Evolutionary conservation across 352 stramenopile genomes (phyloP), one percentile per base, ranked within the genome.

Genomic region (Aphanomyces euteiches): DNA sequence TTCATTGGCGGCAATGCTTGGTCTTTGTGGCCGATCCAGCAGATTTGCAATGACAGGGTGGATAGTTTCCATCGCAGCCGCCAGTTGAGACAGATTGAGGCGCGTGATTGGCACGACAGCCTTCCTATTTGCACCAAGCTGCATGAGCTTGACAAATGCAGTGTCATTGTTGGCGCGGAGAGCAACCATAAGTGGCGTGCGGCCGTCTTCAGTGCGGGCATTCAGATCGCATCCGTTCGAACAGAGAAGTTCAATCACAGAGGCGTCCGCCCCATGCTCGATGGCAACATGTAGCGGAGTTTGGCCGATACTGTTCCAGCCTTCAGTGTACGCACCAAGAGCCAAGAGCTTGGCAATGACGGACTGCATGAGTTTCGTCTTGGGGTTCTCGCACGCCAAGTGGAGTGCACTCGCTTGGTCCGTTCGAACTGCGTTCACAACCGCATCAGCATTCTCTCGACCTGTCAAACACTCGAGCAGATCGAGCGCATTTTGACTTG

Each of bases 231-330:
- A 76, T 4, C 76, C 68, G 13, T 83, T 75, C 45, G 75, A 75
- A 21, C 78, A 60, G 50, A 90, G 87, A 2, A 86, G 28, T 19
- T 81, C 68, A 40, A 93, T 75, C 12, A 85, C 56, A 0, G 74
- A 63, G 5, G 68, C 75, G 64, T 83, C 79, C 64, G 82, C 89
- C 0, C 64, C 59, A 41, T 83, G 67, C 0, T 66, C 56, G 39
- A 93, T 71, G 7, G 78, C 85, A 3, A 89, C 68, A 38, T 93
- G 85, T 19, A 93, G 69, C 8, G 85, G 82, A 12, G 76, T 72
- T 17, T 77, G 54, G 0, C 85, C 85, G 17, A 75, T 47, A 3
- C 63, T 72, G 67, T 91, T 81, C 85, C 85, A 93, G 47, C 70
- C 73, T 12, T 75, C 77, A n/a, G 76, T 66, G 38, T 87, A 82